Base-by-base conservation (phyloP, 768 basidiomycete genomes). In the Boletus patriciae region DNA sequence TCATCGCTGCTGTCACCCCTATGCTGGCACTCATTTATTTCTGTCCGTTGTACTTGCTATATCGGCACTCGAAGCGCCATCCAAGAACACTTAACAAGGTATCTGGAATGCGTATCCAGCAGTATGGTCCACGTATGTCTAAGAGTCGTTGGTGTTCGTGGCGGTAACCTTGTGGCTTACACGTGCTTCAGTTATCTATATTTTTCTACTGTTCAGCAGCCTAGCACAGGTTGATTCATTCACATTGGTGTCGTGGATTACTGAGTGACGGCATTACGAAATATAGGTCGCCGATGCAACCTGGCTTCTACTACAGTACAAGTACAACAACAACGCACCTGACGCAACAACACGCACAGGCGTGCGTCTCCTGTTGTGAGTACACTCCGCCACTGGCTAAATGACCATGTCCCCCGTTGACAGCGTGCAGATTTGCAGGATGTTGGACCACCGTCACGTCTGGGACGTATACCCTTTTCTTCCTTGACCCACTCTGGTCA, bases 401-500 rank as follows among this genome's bases (percentile, higher is more conserved):
- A 51, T 25, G 46, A 23, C 16, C 46, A 46, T 52, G 52, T 42
- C 50, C 42, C 52, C 36, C 50, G 37, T 23, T 62, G 50, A 58
- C 48, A 15, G 48, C 37, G 18, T 45, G 25, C 58, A 87, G 86
- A 50, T 85, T 85, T 62, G 70, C 77, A 18, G 77, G 83, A 3
- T 83, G 78, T 62, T 87, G 86, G 86, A 86, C 86, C 27, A 69
- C 78, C 4, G 57, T 82, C 7, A 85, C 80, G 18, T 78, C 81
- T 12, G 79, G 78, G 27, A 72, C 70, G 21, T 82, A 81, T 53
- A 78, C 80, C n/a, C 67, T 85, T 40, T 76, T 86, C 37, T 84
- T 86, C 66, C 70, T 86, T 6, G 84, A 87, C 63, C 84, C 84
- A 1, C 69, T 71, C 16, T 84, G 81, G 78, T 80, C 83, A 19